These are phyloP conservation scores for Ogataea saltuana DNA, from an alignment of 805 yeast species.

Conservation along the genomic window DNA sequence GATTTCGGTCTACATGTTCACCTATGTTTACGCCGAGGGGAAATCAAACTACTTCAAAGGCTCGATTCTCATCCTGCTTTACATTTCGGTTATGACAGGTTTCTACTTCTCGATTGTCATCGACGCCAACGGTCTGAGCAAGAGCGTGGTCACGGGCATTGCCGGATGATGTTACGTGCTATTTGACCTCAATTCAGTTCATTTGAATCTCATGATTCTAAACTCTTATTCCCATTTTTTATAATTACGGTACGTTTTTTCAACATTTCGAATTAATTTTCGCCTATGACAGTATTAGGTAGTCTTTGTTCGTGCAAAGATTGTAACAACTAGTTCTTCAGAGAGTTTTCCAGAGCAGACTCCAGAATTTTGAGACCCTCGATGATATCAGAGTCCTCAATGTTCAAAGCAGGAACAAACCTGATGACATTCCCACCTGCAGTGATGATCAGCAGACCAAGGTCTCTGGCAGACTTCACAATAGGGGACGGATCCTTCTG, in stretches of 20 bases:
- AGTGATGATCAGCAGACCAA: slow-evolving; percentile 81
- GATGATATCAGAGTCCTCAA: slow-evolving; percentile 64
- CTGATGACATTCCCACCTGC: slow-evolving; percentile 92
- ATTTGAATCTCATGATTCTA: no score
- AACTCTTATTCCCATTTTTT: no score
- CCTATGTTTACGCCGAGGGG: slow-evolving; percentile 95
- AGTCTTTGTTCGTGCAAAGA: no score
- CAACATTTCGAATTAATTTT: no score
- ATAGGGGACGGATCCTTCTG: slow-evolving; percentile 60
- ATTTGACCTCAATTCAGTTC: no score
- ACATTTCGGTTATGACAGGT: slow-evolving; percentile 74
- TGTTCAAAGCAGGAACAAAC: slow-evolving; percentile 89
- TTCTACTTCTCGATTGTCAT: slow-evolving; percentile 64
- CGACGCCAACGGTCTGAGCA: slow-evolving; percentile 27
- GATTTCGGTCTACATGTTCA: slow-evolving; percentile 83
- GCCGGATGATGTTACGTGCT: no score
- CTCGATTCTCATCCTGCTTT: slow-evolving; percentile 76
- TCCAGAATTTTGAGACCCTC: slow-evolving; percentile 75
- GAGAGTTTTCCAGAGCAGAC: slow-evolving; percentile 43
- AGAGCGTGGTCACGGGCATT: no score
- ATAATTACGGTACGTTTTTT: no score
- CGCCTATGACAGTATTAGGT: no score
- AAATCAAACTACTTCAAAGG: slow-evolving; percentile 96
- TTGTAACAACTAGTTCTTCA: neutral
- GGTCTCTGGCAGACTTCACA: slow-evolving; percentile 69